A percentile compares a stretch with the other conserved stretches of the same genome.
Conservation (phyloP, 352 stramenopile genomes). For the Globisporangium recalcitrans region DNA sequence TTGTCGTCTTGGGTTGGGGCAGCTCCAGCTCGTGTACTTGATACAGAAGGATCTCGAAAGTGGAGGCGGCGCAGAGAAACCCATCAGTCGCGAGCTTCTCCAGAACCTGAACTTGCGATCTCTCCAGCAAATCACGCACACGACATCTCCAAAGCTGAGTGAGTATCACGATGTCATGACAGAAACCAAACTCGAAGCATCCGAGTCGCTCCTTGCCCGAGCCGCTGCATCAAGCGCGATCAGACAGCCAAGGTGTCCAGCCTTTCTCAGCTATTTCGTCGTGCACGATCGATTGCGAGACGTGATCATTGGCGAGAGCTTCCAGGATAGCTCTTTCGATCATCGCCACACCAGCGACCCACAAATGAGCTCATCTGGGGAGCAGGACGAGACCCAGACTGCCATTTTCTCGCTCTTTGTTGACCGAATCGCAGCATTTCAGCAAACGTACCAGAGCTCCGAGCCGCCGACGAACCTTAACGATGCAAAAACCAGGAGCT, state of each 20-base stretch:
- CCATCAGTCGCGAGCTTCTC: slow-evolving; percentile 1
- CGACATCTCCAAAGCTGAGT: not conserved
- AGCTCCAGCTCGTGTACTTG: slow-evolving; percentile 39
- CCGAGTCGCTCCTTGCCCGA: not conserved
- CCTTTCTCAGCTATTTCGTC: slow-evolving; percentile 31
- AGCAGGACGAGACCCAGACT: not conserved
- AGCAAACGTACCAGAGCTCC: slow-evolving; percentile 17
- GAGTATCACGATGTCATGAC: not conserved
- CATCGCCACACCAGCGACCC: not conserved
- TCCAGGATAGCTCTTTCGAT: slow-evolving; percentile 2
- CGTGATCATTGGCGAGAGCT: slow-evolving; percentile 23
- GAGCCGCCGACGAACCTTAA: not conserved
- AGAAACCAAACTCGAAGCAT: not conserved
- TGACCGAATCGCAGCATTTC: slow-evolving; percentile 22
- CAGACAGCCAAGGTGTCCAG: not conserved
- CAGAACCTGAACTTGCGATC: not conserved
- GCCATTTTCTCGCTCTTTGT: slow-evolving; percentile 28
- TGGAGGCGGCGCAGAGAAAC: not conserved
- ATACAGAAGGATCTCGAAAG: slow-evolving; percentile 23
- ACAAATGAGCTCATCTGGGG: not conserved
- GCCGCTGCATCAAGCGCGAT: not conserved
- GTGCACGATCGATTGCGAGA: slow-evolving; percentile 39
- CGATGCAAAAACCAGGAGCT: not conserved
- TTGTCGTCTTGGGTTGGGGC: not conserved
- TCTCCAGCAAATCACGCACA: not conserved